Evolutionary conservation across 2,329 filamentous ascomycete species (phyloP).

Genomic region (Nannizziopsis arthrosporioides): DNA sequence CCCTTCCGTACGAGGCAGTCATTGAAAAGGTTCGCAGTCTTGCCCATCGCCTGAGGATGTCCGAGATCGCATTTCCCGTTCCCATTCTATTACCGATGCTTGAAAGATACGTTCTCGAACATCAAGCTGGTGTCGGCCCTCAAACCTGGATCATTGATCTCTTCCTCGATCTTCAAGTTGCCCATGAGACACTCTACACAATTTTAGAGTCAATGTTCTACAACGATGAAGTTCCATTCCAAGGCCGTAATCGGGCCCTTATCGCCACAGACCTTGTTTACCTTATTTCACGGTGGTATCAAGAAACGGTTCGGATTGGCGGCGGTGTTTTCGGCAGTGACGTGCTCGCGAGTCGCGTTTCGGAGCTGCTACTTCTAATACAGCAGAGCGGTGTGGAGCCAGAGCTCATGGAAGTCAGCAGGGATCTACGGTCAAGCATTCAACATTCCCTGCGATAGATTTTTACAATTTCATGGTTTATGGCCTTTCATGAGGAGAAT

Average conservation of each 20-base stretch:
- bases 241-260: slow-evolving; percentile 44
- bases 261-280: slow-evolving; percentile 53
- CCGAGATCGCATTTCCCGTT: slow-evolving; percentile 47
- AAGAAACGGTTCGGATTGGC: slow-evolving; percentile 44
- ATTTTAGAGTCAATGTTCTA: slow-evolving; percentile 57
- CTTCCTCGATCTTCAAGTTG: slow-evolving; percentile 51
- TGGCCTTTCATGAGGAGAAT: no score
- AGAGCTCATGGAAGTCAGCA: slow-evolving; percentile 28
- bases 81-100: slow-evolving; percentile 44
- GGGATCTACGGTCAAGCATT: slow-evolving; percentile 34
- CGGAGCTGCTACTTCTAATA: slow-evolving; percentile 36
- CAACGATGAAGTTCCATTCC: slow-evolving; percentile 54
- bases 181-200: slow-evolving; percentile 49
- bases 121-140: slow-evolving; percentile 38
- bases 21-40: slow-evolving; percentile 46
- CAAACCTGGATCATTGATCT: slow-evolving; percentile 53
- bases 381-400: slow-evolving; percentile 34
- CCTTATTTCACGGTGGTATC: slow-evolving; percentile 50
- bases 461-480: neutral
- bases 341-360: slow-evolving; percentile 41
- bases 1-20: slow-evolving; percentile 39
- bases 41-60: slow-evolving; percentile 45
- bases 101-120: slow-evolving; percentile 42
- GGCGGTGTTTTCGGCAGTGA: slow-evolving; percentile 50
- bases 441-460: slow-evolving; percentile 13